Conservation (phyloP, 2,329 filamentous ascomycete species). For the Stachybotrys chlorohalonatus region DNA sequence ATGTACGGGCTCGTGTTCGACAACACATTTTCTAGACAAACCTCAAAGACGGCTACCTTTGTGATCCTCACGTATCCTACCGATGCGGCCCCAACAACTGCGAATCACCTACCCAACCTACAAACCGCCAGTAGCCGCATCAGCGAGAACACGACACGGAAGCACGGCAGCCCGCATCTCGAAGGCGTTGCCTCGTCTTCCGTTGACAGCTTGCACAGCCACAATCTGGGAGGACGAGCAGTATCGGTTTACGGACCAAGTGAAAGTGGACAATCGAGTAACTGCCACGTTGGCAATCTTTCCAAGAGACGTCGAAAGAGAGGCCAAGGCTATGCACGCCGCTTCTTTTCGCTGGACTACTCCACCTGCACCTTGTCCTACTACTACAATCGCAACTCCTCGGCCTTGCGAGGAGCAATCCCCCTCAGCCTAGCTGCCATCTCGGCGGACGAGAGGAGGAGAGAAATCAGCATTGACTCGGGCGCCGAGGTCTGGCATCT, state of each 20-base stretch:
- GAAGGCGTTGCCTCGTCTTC: slow-evolving; percentile 42
- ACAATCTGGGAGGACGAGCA: slow-evolving; percentile 31
- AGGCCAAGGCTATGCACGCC: slow-evolving; percentile 83
- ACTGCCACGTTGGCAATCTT: slow-evolving; percentile 74
- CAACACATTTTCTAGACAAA: slow-evolving; percentile 96
- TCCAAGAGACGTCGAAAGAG: slow-evolving; percentile 88
- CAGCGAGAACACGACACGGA: slow-evolving; percentile 45
- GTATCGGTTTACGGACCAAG: slow-evolving; percentile 44
- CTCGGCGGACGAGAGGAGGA: slow-evolving; percentile 75
- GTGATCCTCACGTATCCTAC: slow-evolving; percentile 92
- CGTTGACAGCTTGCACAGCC: slow-evolving; percentile 52
- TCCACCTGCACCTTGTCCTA: slow-evolving; percentile 92
- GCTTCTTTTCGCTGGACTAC: slow-evolving; percentile 95
- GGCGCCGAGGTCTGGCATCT: slow-evolving; percentile 97
- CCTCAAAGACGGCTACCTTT: slow-evolving; percentile 90
- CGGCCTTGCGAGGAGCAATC: slow-evolving; percentile 83
- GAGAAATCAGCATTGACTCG: slow-evolving; percentile 94
- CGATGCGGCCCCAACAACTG: slow-evolving; percentile 65
- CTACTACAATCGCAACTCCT: slow-evolving; percentile 90
- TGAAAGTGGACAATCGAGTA: slow-evolving; percentile 32
- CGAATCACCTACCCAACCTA: slow-evolving; percentile 57
- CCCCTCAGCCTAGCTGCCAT: slow-evolving; percentile 87
- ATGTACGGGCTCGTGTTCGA: slow-evolving; percentile 97
- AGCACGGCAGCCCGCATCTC: slow-evolving; percentile 34
- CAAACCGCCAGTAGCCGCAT: slow-evolving; percentile 27